A percentile compares a stretch with the other conserved stretches of the same genome.
Conservation (phyloP, 129 eudicot species). For the Escallonia herrerae region DNA sequence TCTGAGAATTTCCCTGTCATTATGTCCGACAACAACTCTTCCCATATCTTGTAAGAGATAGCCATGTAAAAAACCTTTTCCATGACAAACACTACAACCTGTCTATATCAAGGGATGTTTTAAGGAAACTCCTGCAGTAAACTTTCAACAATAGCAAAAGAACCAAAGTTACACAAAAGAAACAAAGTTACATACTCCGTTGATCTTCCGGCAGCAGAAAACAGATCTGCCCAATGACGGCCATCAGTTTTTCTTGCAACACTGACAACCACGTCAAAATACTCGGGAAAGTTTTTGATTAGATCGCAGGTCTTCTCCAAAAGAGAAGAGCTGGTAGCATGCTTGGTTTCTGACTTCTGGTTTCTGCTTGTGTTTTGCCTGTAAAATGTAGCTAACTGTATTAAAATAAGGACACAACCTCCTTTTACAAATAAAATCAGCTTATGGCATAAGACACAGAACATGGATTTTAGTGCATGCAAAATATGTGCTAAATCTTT, state of each 20-base stretch:
- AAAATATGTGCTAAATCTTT: not conserved
- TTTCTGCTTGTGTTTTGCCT: constrained; percentile 60
- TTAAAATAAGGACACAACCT: not conserved
- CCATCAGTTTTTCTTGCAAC: constrained; percentile 99
- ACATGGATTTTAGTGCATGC: not conserved
- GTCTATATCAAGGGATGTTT: too few species aligned
- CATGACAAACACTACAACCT: not conserved
- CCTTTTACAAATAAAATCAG: not conserved
- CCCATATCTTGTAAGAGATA: too few species aligned
- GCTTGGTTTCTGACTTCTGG: constrained; percentile 24
- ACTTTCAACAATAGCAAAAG: too few species aligned
- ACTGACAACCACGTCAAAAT: constrained; percentile 90
- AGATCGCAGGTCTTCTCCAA: constrained; percentile 92
- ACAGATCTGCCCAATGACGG: constrained; percentile 95
- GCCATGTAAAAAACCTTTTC: too few species aligned
- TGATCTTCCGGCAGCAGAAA: constrained; percentile 96
- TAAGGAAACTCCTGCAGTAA: too few species aligned
- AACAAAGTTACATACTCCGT: constrained; percentile 60
- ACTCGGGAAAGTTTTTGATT: constrained; percentile 83
- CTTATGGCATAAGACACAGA: not conserved
- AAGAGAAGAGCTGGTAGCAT: constrained; percentile 40
- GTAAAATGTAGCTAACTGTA: constrained; percentile 16
- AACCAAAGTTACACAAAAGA: not conserved
- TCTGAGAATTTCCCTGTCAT: too few species aligned
- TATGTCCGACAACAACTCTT: too few species aligned